Evolutionary conservation across 495 filamentous ascomycete species (phyloP).

Genomic region (Xylaria flabelliformis): DNA sequence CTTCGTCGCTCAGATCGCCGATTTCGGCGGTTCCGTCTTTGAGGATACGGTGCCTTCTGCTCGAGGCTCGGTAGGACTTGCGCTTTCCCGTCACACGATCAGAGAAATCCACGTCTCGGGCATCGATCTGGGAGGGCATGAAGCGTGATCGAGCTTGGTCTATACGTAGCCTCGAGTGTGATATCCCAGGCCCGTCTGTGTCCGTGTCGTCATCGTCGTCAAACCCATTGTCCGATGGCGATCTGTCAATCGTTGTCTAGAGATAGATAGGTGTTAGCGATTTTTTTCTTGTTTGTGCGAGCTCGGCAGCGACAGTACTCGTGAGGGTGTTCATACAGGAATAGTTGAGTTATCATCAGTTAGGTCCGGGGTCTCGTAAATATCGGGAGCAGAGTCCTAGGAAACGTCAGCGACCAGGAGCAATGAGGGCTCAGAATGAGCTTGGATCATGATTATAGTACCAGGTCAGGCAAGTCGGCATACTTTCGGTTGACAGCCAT

Average conservation of each 20-base stretch:
- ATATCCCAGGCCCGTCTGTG: conserved; percentile 67
- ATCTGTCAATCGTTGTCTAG: conserved; percentile 69
- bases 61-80: conserved; percentile 78
- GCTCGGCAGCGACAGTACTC: conserved; percentile 19
- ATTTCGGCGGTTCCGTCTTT: conserved; percentile 67
- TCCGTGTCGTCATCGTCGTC: conserved; percentile 64
- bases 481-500: conserved; percentile 74
- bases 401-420: conserved; percentile 7
- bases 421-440: conserved; percentile 1
- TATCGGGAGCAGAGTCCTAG: conserved; percentile 88
- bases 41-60: conserved; percentile 64
- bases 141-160: conserved; percentile 82
- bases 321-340: conserved; percentile 59
- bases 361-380: conserved; percentile 93
- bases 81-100: conserved; percentile 79
- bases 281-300: not conserved
- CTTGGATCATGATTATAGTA: conserved; percentile 46
- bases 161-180: conserved; percentile 73
- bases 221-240: conserved; percentile 64
- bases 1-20: conserved; percentile 69
- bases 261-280: conserved; percentile 27
- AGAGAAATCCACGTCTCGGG: conserved; percentile 79
- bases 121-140: conserved; percentile 73
- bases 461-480: conserved; percentile 82
- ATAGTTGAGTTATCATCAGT: conserved; percentile 86